These are phyloP conservation scores for Buxus sempervirens DNA, from an alignment of 164 flowering plant species.

Conservation along the genomic window DNA sequence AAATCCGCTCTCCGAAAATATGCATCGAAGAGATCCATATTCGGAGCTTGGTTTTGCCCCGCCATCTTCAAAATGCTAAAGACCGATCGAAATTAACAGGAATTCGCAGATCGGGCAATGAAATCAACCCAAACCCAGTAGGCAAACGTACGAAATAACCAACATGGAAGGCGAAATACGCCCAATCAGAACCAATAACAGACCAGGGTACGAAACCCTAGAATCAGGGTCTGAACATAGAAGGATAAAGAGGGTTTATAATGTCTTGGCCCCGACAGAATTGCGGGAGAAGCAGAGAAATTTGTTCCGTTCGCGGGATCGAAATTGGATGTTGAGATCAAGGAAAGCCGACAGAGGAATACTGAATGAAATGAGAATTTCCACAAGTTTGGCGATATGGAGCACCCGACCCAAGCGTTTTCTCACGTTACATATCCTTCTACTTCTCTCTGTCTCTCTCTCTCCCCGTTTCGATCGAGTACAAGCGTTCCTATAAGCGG, in stretches of 20 bases:
- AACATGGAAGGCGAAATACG: background rate
- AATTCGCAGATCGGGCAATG: constrained; percentile 17
- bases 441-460: background rate
- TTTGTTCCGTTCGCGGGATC: background rate
- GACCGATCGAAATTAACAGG: constrained; percentile 7
- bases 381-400: background rate
- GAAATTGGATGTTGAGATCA: background rate
- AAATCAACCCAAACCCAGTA: constrained; percentile 4
- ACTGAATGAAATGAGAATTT: background rate
- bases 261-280: background rate
- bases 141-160: background rate
- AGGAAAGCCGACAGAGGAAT: background rate
- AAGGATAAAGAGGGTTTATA: background rate
- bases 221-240: background rate
- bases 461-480: background rate
- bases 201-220: background rate
- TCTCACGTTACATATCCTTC: background rate
- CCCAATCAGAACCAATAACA: background rate
- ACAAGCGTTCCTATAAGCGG: background rate
- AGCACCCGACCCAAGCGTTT: background rate
- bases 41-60: constrained; percentile 35
- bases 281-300: background rate
- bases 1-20: constrained; percentile 90
- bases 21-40: constrained; percentile 70
- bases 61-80: constrained; percentile 28